Evolutionary conservation across 2,329 filamentous ascomycete species (phyloP).

Genomic region (Trichophyton schoenleinii): DNA sequence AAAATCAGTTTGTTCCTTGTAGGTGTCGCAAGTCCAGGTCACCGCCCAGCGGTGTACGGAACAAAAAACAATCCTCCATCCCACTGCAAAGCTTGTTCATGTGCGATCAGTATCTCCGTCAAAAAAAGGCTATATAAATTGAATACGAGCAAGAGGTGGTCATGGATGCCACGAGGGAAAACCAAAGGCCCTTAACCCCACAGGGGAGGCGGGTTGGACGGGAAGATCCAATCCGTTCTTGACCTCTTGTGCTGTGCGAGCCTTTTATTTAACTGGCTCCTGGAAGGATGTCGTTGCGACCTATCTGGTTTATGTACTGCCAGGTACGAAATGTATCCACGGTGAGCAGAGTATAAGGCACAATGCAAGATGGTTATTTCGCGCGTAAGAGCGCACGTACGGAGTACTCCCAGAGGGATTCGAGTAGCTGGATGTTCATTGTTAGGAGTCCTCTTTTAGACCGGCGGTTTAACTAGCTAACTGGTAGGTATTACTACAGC

Average conservation of each 20-base stretch:
- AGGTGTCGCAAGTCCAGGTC: neutral
- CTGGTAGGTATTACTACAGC: no score
- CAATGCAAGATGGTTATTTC: no score
- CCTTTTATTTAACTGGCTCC: neutral
- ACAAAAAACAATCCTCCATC: neutral
- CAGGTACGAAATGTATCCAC: neutral
- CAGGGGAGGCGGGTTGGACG: neutral
- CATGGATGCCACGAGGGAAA: constrained; percentile 3
- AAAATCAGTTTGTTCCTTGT: neutral
- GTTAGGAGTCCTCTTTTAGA: no score
- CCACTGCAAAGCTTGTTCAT: neutral
- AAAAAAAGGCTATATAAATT: neutral
- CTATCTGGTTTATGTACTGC: neutral
- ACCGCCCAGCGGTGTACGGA: neutral
- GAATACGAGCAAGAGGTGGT: neutral
- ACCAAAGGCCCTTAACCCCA: neutral
- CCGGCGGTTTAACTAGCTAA: no score
- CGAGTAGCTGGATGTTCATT: no score
- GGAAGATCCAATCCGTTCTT: neutral
- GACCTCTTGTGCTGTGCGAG: neutral
- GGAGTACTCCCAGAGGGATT: no score
- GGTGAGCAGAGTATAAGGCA: no score
- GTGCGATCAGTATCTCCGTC: neutral
- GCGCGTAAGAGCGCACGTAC: no score
- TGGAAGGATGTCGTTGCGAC: neutral